A percentile compares a stretch with the other conserved stretches of the same genome.
These are phyloP conservation scores for Fusarium subglutinans DNA, from an alignment of 2,329 filamentous ascomycete genomes.

Conservation along the genomic window DNA sequence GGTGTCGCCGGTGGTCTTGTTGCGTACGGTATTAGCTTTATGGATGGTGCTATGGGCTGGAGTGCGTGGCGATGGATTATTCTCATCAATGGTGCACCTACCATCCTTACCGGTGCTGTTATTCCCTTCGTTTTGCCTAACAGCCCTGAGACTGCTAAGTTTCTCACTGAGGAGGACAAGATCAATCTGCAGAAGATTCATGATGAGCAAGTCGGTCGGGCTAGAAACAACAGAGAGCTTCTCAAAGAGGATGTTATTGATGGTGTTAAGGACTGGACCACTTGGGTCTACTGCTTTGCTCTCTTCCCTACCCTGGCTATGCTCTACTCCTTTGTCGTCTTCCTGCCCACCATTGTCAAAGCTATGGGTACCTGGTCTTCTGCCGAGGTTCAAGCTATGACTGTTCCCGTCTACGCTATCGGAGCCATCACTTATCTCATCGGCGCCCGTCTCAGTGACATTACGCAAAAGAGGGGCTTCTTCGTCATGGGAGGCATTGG, in stretches of 20 bases:
- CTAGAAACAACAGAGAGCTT: constrained; percentile 33
- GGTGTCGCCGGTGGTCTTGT: constrained; percentile 72
- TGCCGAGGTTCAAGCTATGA: constrained; percentile 71
- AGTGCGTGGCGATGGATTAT: constrained; percentile 75
- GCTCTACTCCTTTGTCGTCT: constrained; percentile 74
- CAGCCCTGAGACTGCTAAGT: constrained; percentile 62
- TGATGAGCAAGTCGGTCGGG: constrained; percentile 55
- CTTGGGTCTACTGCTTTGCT: constrained; percentile 66
- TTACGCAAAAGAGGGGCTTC: constrained; percentile 63
- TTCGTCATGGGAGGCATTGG: constrained; percentile 63
- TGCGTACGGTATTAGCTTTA: constrained; percentile 70
- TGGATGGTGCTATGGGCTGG: constrained; percentile 66
- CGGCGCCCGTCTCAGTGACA: constrained; percentile 66
- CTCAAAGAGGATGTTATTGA: constrained; percentile 39
- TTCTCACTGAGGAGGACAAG: constrained; percentile 30
- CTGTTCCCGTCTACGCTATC: constrained; percentile 72
- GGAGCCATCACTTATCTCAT: constrained; percentile 69
- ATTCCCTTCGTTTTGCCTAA: constrained; percentile 68
- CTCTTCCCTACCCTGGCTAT: constrained; percentile 71
- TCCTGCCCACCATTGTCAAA: constrained; percentile 74
- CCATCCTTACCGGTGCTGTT: constrained; percentile 60
- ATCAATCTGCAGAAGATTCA: constrained; percentile 63
- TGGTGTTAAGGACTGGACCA: constrained; percentile 65
- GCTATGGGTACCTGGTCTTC: constrained; percentile 65
- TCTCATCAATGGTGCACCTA: constrained; percentile 59